Evolutionary conservation across 108 stramenopile genomes (phyloP), one percentile per base, ranked within the genome.

Genomic region (Epithemia pelagica): DNA sequence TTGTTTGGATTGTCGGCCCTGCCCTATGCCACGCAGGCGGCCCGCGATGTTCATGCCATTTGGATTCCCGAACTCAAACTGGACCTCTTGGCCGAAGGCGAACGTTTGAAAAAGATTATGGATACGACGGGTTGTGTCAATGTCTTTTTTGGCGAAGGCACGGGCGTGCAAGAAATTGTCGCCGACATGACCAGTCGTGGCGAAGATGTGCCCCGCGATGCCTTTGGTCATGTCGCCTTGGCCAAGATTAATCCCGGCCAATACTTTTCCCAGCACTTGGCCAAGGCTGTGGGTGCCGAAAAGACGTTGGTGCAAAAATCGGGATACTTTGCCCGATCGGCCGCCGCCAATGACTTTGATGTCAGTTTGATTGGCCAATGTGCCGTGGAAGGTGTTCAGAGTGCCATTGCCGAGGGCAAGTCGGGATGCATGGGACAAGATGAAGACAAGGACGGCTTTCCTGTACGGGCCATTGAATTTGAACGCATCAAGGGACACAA

Each of bases 361-460:
- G 83, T 85, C 22, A 67, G 80, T 21, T 71, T 95, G 71, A 95
- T 95, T 65, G 66, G 74, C 28, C 67, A 81, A n/a, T 95, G 95
- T 74, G 90, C 90, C 32, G 72, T 86, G 67, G 79, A 58, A 22
- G 95, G 87, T 67, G 95, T 93, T 23, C 72, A 75, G 24, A 74
- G 82, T 68, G 94, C 91, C 58, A 90, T 95, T 75, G 37, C 5
- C 5, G 76, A 54, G 30, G 87, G 89, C 28, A 63, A 78, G 15
- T 83, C 85, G 25, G 95, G 95, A 59, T 91, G 90, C 75, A 92
- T 93, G 86, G 95, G 95, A 58, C 78, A 93, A 78, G 95, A 95
- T 58, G 95, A 95, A 68, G 89, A 92, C 8, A 85, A 74, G 73
- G 84, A 76, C 58, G 88, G 87, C n/a, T 62, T 22, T 10, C 89